Base-by-base conservation (phyloP, 2,329 filamentous ascomycete genomes). In the Arthrobotrys conoides region DNA sequence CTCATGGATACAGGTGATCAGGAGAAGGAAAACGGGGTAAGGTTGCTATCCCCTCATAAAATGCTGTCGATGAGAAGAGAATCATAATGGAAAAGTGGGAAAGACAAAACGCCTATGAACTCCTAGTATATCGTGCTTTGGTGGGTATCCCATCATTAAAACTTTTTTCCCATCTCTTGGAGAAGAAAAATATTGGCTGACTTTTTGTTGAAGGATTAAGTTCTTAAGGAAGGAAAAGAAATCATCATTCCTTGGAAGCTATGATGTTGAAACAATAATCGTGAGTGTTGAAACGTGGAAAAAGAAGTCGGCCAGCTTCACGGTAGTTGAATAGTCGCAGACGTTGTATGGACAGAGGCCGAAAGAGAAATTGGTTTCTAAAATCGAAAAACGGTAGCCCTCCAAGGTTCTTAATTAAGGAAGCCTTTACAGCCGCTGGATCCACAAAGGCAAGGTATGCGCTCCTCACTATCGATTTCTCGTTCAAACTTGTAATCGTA, bases 401-500 rank as follows among this genome's bases (percentile, higher is more conserved):
- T 44, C 36, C 57, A 44, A 44, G 33, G 20, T 41, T 27, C 20
- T 61, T 88, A 99, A 86, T 99, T 99, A 86, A 99, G 93, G 87
- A 98, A 99, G 80, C 96, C 96, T 88, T 99, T 99, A 87, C 96
- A 99, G 59, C 93, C 94, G 33, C 94, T 90, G 51, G 95, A 97
- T 77, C 96, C 96, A 85, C 96, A 99, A 64, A 99, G 90, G 87
- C 96, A 99, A 64, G 96, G 96, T 82, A 99, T 97, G 80, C 96
- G 93, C 85, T 99, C 96, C 80, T 94, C 90, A 82, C 93, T 96
- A 83, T 94, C 94, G 83, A 96, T 93, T 86, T 99, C 96, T 82
- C 96, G 92, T 87, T 99, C 96, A 85, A 99, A 99, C 85, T 99
- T 99, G 89, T 99, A 99, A 87, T 99, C 96, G 87, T 99, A 99